Evolutionary conservation across 2,329 filamentous ascomycete genomes (phyloP), one percentile per base, ranked within the genome.

Genomic region (Hymenoscyphus occultus): DNA sequence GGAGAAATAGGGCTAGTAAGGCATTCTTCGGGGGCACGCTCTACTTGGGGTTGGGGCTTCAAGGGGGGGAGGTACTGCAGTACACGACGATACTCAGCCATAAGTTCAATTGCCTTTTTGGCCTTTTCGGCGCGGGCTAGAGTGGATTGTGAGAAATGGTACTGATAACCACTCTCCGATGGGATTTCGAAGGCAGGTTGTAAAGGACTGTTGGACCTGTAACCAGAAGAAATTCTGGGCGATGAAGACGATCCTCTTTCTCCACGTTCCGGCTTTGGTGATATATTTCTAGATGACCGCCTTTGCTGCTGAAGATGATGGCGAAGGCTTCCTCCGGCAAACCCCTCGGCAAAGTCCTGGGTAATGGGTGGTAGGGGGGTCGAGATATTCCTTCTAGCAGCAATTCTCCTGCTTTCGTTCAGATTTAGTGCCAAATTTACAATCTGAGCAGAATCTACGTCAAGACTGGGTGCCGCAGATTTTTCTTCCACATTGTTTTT

Each of bases 371-470:
- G 81, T 2, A 86, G 73, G 3, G 85, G 84, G 4, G 81, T 71
- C 28, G 72, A 76, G 45, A 77, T 83, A 76, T 75, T 87, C 77
- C 80, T 84, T 77, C 81, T 85, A 76, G 79, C 86, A 67, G 81
- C 90, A 78, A 83, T 83, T 74, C 86, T 86, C 69, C 87, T 86
- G 73, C 89, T 91, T 77, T 97, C 92, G 79, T 91, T 96, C 60
- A 98, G 78, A 69, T 90, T 95, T 71, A 98, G 79, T 1, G 94
- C 94, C 85, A 98, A 91, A 73, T 93, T 93, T 54, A 98, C 92
- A 69, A 98, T 96, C 76, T 97, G 91, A 3, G 90, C 86, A 7
- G 93, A 90, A 73, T 97, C 93, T 66, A 90, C 83, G 71, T 92
- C 87, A 22, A 90, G 75, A 5, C 76, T 71, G 14, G 74, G 68